These are phyloP conservation scores for Ogataea salicorniae DNA, from an alignment of 805 yeast genomes.

Conservation along the genomic window DNA sequence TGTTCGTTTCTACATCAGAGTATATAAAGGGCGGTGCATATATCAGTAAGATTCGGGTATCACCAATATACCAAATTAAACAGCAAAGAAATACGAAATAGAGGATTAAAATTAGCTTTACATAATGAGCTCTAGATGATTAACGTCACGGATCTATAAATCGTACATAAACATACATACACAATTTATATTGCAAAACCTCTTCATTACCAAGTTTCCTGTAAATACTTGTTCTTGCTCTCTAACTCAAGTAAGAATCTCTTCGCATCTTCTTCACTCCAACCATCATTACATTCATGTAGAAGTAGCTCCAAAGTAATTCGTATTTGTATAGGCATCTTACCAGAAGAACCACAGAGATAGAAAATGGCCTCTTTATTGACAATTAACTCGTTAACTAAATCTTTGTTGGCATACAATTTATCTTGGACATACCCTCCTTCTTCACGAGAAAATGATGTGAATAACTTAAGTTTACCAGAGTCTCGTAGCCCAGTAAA, in stretches of 20 bases:
- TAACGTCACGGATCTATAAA: too few relatives aligned
- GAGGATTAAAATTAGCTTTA: too few relatives aligned
- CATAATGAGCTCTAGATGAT: too few relatives aligned
- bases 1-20: too few relatives aligned
- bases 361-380: constrained; percentile 58
- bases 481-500: constrained; percentile 39
- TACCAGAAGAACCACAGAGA: constrained; percentile 90
- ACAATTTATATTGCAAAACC: too few relatives aligned
- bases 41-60: too few relatives aligned
- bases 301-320: constrained; percentile 68
- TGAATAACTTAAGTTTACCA: constrained; percentile 35
- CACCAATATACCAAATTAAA: too few relatives aligned
- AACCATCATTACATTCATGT: constrained; percentile 35
- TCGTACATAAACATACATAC: too few relatives aligned
- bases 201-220: constrained; percentile 73
- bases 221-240: constrained; percentile 59
- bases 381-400: constrained; percentile 48
- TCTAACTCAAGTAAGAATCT: constrained; percentile 56
- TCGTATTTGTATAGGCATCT: constrained; percentile 81
- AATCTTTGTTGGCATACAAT: constrained; percentile 45
- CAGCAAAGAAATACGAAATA: too few relatives aligned
- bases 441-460: constrained; percentile 47
- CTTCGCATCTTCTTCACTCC: constrained; percentile 42
- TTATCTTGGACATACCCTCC: constrained; percentile 76
- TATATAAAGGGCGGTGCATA: too few relatives aligned